A percentile compares a stretch with the other conserved stretches of the same genome.
Conservation (phyloP, 2,329 filamentous ascomycete species). For the Scorias spongiosa region DNA sequence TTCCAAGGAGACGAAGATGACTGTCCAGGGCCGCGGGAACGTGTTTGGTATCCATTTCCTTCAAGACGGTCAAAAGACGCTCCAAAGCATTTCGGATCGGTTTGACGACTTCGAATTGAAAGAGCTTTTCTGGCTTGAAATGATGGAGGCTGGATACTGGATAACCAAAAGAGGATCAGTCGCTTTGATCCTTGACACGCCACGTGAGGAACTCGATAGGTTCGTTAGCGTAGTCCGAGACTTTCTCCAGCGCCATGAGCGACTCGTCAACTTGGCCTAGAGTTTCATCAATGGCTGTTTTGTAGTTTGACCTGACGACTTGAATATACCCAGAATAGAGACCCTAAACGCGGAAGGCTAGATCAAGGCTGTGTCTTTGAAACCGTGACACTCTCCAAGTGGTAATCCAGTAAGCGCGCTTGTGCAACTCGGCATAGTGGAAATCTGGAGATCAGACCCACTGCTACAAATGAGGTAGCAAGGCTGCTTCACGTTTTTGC, state of each 20-base stretch:
- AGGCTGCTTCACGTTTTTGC: no score
- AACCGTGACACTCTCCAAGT: no score
- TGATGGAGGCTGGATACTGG: background rate
- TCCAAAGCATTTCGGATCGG: background rate
- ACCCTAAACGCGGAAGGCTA: no score
- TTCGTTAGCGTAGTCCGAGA: background rate
- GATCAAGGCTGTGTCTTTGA: no score
- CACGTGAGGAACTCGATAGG: background rate
- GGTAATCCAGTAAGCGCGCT: no score
- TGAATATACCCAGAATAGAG: no score
- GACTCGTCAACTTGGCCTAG: background rate
- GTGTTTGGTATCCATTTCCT: conserved; percentile 6
- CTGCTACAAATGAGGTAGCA: no score
- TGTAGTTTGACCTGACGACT: no score
- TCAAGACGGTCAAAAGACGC: background rate
- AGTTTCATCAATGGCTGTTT: no score
- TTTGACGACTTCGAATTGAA: background rate
- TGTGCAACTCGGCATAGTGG: no score
- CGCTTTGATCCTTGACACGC: background rate
- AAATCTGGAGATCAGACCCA: no score
- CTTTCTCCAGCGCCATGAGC: conserved; percentile 1
- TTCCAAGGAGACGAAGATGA: conserved; percentile 17
- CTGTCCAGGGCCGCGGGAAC: conserved; percentile 17
- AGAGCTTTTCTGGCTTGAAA: background rate
- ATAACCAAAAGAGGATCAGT: background rate